Conservation (phyloP, 345 rosid species). For the Eucalyptus regnans region DNA sequence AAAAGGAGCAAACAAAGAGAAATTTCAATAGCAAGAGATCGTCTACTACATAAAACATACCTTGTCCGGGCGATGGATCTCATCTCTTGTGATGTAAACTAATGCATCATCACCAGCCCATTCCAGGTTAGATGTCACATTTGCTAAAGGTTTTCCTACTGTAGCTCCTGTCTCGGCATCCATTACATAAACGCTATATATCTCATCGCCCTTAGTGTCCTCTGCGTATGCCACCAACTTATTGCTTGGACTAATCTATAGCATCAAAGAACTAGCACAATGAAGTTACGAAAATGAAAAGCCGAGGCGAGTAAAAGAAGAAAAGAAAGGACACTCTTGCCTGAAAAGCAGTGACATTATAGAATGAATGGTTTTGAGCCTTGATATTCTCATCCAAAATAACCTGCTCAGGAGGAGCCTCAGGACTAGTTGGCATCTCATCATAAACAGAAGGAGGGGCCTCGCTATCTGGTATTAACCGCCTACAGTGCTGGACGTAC, state of each 20-base stretch:
- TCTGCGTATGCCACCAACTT: slow-evolving; percentile 81
- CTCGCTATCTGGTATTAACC: slow-evolving; percentile 18
- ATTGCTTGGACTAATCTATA: slow-evolving; percentile 62
- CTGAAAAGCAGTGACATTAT: slow-evolving; percentile 54
- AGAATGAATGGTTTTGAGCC: slow-evolving; percentile 45
- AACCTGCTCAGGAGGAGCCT: slow-evolving; percentile 72
- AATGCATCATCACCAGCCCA: slow-evolving; percentile 86
- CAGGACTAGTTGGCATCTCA: slow-evolving; percentile 52
- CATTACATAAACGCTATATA: slow-evolving; percentile 43
- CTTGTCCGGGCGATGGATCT: slow-evolving; percentile 74
- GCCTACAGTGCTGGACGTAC: slow-evolving; percentile 69
- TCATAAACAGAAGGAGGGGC: slow-evolving; percentile 54
- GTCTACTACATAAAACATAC: slow-evolving; percentile 12
- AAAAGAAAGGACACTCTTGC: slow-evolving; percentile 5
- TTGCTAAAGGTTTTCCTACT: slow-evolving; percentile 41
- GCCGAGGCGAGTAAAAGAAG: neutral
- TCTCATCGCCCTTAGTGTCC: slow-evolving; percentile 88
- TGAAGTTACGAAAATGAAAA: neutral
- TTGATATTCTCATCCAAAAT: slow-evolving; percentile 80
- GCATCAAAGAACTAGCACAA: neutral
- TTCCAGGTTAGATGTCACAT: slow-evolving; percentile 35
- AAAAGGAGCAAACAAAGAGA: neutral
- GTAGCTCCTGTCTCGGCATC: slow-evolving; percentile 43
- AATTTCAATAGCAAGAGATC: neutral
- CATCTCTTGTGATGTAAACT: slow-evolving; percentile 74